phyloP scores from a whole-genome alignment of 352 stramenopile species.

The Pythium plurisporium region DNA sequence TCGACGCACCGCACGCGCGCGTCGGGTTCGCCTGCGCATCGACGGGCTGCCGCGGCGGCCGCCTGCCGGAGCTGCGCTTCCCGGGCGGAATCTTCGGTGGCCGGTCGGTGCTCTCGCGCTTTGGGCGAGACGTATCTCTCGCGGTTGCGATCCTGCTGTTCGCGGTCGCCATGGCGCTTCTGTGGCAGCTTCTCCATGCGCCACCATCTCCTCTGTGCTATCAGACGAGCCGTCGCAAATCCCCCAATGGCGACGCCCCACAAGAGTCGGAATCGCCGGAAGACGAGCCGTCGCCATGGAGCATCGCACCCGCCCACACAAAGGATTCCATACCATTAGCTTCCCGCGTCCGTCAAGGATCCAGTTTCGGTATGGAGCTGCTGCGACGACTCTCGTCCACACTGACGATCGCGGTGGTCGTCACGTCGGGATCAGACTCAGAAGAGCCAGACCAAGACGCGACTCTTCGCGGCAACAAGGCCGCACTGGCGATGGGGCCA shows the following conservation, averaged over 20 bases:
- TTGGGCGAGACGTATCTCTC: conserved; percentile 38
- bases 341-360: not conserved
- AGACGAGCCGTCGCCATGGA: conserved; percentile 12
- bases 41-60: conserved; percentile 1
- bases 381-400: conserved; percentile 2
- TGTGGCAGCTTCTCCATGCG: conserved; percentile 31
- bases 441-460: conserved; percentile 3
- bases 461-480: not conserved
- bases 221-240: not conserved
- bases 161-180: conserved; percentile 24
- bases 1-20: conserved; percentile 36
- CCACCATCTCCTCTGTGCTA: not conserved
- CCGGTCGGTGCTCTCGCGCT: conserved; percentile 13
- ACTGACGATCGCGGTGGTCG: conserved; percentile 6
- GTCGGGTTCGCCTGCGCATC: conserved; percentile 66
- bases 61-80: conserved; percentile 16
- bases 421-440: conserved; percentile 14
- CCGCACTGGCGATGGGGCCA: not conserved
- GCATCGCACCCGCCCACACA: not conserved
- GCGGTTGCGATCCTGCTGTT: conserved; percentile 32
- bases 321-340: not conserved
- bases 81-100: not conserved
- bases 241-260: conserved; percentile 1
- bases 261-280: conserved; percentile 10
- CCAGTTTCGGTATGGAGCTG: conserved; percentile 2